phyloP scores from a whole-genome alignment of 1,284 basidiomycete genomes.

The Mycosarcoma maydis region DNA sequence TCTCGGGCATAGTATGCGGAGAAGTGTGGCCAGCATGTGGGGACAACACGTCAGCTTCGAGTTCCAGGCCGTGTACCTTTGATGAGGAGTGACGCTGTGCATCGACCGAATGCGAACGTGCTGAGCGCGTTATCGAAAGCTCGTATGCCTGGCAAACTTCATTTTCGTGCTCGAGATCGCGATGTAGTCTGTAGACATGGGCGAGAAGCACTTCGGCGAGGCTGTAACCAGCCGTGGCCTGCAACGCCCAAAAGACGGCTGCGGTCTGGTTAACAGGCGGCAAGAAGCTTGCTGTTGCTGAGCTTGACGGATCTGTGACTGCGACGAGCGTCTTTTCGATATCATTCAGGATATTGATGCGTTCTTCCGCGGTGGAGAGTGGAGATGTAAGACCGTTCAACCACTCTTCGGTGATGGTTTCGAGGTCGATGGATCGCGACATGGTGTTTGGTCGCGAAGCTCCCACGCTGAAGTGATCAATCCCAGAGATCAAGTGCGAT shows the following conservation, averaged over 20 bases:
- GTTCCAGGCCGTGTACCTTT: not conserved
- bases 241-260: constrained; percentile 35
- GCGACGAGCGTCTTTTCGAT: constrained; percentile 36
- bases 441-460: constrained; percentile 28
- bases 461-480: constrained; percentile 21
- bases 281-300: constrained; percentile 1
- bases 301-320: constrained; percentile 4
- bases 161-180: constrained; percentile 29
- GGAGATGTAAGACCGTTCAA: constrained; percentile 32
- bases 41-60: not conserved
- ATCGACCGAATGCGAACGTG: not conserved
- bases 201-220: constrained; percentile 35
- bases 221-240: constrained; percentile 28
- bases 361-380: constrained; percentile 26
- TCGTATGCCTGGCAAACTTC: constrained; percentile 1
- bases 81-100: not conserved
- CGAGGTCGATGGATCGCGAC: constrained; percentile 18
- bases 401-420: constrained; percentile 28
- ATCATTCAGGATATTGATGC: constrained; percentile 28
- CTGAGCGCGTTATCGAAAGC: not conserved
- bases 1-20: constrained; percentile 7
- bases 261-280: constrained; percentile 11
- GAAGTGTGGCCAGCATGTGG: not conserved
- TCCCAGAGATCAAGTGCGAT: constrained; percentile 8
- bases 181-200: constrained; percentile 29